Percentiles rank a stretch among this genome's conserved stretches.
Evolutionary conservation across 306 rosid species (phyloP).

Genomic region (Abrus pulchellus): DNA sequence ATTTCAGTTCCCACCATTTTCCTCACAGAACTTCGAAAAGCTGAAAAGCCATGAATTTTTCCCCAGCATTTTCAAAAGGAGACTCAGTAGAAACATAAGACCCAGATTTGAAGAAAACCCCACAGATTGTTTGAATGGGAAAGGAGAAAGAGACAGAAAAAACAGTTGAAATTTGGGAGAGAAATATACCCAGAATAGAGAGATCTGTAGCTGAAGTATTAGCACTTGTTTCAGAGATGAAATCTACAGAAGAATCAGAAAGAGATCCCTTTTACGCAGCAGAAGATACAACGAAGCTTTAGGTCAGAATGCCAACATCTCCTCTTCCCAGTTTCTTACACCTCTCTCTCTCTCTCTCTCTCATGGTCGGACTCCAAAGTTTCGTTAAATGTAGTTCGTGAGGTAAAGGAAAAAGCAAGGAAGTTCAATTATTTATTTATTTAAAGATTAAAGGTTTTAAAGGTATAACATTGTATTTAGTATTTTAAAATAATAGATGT

Average conservation of each 20-base stretch:
- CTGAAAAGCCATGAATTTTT: constrained; percentile 10
- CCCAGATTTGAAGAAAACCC: constrained; percentile 43
- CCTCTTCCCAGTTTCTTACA: constrained; percentile 30
- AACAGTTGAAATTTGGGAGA: constrained; percentile 7
- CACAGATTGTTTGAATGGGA: not conserved
- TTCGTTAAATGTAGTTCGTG: constrained; percentile 65
- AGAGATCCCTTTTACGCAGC: constrained; percentile 24
- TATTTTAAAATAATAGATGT: not conserved
- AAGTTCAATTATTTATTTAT: constrained; percentile 31
- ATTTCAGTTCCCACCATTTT: constrained; percentile 3
- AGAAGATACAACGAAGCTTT: constrained; percentile 47
- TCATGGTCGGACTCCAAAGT: constrained; percentile 65
- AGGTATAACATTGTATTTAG: not conserved
- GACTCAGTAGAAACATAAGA: constrained; percentile 24
- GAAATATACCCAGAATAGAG: constrained; percentile 42
- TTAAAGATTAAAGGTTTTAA: not conserved
- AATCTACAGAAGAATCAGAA: constrained; percentile 40
- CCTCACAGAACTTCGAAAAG: not conserved
- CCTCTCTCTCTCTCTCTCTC: constrained; percentile 38
- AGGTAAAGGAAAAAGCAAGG: constrained; percentile 44
- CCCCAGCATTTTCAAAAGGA: constrained; percentile 35
- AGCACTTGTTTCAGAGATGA: constrained; percentile 40
- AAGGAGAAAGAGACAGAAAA: not conserved
- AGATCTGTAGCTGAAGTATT: constrained; percentile 59
- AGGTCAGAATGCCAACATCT: constrained; percentile 61